These are phyloP conservation scores for Saccharomycopsis babjevae DNA, from an alignment of 805 yeast species.

Conservation along the genomic window DNA sequence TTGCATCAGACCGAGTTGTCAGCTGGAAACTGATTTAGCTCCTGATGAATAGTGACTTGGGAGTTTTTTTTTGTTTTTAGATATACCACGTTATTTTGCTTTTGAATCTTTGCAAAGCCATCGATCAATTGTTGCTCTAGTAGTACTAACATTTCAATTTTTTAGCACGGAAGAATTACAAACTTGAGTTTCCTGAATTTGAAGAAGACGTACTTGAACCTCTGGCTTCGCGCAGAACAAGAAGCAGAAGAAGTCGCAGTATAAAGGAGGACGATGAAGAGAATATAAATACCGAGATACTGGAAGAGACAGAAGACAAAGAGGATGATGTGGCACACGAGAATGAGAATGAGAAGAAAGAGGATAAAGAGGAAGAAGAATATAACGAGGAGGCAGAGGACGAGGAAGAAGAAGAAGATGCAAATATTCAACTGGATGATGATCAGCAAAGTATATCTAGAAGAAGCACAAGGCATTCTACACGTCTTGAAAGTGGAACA, in stretches of 20 bases:
- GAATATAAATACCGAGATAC: neutral
- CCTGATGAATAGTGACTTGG: too few relatives aligned
- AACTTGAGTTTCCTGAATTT: neutral
- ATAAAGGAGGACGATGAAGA: neutral
- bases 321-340: neutral
- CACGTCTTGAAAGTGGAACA: neutral
- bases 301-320: neutral
- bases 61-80: too few relatives aligned
- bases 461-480: neutral
- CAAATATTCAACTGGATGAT: conserved; percentile 22
- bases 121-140: neutral
- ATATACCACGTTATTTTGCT: too few relatives aligned
- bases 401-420: conserved; percentile 16
- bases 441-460: neutral
- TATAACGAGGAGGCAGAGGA: conserved; percentile 4
- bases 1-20: too few relatives aligned
- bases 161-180: neutral
- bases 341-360: conserved; percentile 11
- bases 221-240: neutral
- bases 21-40: too few relatives aligned
- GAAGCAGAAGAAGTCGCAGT: neutral
- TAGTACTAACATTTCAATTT: neutral
- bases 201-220: neutral
- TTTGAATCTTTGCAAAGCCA: too few relatives aligned
- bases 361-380: conserved; percentile 10